Evolutionary conservation across 441 rosid species (phyloP), one percentile per base, ranked within the genome.

Genomic region (Croton setiger): DNA sequence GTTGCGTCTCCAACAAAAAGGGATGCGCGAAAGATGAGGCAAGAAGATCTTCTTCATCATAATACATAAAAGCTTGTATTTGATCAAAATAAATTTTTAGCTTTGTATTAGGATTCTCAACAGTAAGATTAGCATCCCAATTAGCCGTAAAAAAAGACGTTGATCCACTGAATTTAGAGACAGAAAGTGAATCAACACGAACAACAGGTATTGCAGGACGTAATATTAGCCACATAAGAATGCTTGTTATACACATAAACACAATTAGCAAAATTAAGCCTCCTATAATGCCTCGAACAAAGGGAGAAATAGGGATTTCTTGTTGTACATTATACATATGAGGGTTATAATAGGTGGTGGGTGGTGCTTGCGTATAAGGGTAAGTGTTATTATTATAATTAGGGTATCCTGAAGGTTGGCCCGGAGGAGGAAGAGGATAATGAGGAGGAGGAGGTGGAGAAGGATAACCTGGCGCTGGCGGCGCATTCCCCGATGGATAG

Each of bases 21-120:
- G 79, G 79, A 43, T 81, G n/a, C 18, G 76, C 72, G 2, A 82
- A 75, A 17, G 71, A 11, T 3, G 65, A 35, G 60, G 72, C 47
- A 83, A 31, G 59, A 81, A 67, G 53, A 27, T 36, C 8, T 18
- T 71, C 39, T 66, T 63, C 18, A 7, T 60, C 14, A 77, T 81
- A 79, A 31, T 0, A 63, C 14, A 94, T 39, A 7, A 0, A 1
- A 5, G 76, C 72, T n/a, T 17, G 9, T n/a, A 86, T 39, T 13
- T 60, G 47, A 45, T 73, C 66, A 76, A 87, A 88, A 56, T 73
- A 57, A 21, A 87, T 59, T 48, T 73, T 65, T 74, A 89, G 74
- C 80, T 85, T 90, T 21, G 90, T 83, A 78, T 90, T 92, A 56
- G 89, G 90, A 78, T 90, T 94, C 7, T 47, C 56, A 23, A 84